A percentile compares a stretch with the other conserved stretches of the same genome.
These are phyloP conservation scores for Suillus brevipes DNA, from an alignment of 768 basidiomycete species.

Conservation along the genomic window DNA sequence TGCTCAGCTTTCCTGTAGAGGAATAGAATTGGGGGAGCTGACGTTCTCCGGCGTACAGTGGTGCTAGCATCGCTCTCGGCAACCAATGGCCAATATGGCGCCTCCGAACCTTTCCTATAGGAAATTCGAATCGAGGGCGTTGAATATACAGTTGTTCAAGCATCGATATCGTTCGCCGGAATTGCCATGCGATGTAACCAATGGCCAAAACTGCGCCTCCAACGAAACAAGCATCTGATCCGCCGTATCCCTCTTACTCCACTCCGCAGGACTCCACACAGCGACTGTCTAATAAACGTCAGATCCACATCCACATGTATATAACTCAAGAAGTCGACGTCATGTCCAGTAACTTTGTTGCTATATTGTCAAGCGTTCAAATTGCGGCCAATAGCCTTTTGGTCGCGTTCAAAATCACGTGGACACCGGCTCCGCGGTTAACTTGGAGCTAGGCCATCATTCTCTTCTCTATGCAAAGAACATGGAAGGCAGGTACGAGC, in stretches of 20 bases:
- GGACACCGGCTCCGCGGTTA: not conserved
- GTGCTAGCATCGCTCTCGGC: not conserved
- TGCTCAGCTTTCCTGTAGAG: not conserved
- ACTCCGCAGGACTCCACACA: not conserved
- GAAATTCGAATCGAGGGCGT: not conserved
- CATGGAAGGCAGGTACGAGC: not conserved
- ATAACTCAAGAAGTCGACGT: not conserved
- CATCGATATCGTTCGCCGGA: not conserved
- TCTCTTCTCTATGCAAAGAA: not conserved
- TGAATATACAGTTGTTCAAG: not conserved
- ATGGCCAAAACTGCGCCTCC: not conserved
- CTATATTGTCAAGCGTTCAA: not conserved
- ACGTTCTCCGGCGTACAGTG: not conserved
- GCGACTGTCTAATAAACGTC: not conserved
- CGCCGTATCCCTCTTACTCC: not conserved
- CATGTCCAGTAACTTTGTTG: not conserved
- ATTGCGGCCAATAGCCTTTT: not conserved
- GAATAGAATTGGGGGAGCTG: not conserved
- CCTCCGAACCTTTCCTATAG: not conserved
- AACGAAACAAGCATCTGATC: not conserved
- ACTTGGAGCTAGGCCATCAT: not conserved
- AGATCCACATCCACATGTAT: not conserved
- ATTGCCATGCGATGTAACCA: not conserved
- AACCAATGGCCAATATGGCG: conserved; percentile 1
- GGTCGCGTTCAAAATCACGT: not conserved